Base-by-base conservation (phyloP, 805 yeast species). In the Schizosaccharomyces lindneri region DNA sequence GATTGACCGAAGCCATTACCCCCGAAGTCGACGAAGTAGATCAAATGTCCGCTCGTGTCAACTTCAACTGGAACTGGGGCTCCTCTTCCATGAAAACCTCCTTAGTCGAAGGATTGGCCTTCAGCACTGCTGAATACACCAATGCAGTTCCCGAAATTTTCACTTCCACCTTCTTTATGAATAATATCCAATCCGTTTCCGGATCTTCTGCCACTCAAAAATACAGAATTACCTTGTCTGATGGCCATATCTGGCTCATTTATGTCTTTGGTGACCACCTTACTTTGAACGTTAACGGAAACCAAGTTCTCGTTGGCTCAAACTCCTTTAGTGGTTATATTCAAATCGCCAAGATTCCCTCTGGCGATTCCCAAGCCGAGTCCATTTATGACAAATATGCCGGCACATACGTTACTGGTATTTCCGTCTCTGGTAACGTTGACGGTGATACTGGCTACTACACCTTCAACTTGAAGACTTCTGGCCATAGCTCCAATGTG, bases 221-320 rank as follows among this genome's bases (percentile, higher is more conserved):
- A 68, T 85, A 81, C 68, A 70, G 74, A 29, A 75, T 78, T 3
- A 72, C 73, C 6, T 74, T 87, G 62, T 76, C 77, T 65, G 81
- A 82, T 69, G 79, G 76, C 41, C 75, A 75, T 17, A 74, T 70
- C 17, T 87, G 95, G 93, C 73, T 80, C n/a, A 72, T 86, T 43
- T 87, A 84, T 66, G 81, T 80, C 11, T 63, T 59, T 51, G 60
- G 48, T 21, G 19, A 59, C 7, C 29, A 27, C n/a, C 27, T 36
- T 19, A 75, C 73, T 63, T 67, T 71, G 43, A 66, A 73, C 60
- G 66, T 62, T 51, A 63, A 65, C 21, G 67, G 51, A 61, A 36
- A 7, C 70, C 72, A 65, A 70, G 74, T 57, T 70, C 81, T 63
- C 72, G 72, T 15, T 21, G 81, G 79, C 17, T 70, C 74, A 43